Percentiles rank a stretch among this genome's conserved stretches.
These are phyloP conservation scores for Penicillium longicatenatum DNA, from an alignment of 495 filamentous ascomycete genomes.

Conservation along the genomic window DNA sequence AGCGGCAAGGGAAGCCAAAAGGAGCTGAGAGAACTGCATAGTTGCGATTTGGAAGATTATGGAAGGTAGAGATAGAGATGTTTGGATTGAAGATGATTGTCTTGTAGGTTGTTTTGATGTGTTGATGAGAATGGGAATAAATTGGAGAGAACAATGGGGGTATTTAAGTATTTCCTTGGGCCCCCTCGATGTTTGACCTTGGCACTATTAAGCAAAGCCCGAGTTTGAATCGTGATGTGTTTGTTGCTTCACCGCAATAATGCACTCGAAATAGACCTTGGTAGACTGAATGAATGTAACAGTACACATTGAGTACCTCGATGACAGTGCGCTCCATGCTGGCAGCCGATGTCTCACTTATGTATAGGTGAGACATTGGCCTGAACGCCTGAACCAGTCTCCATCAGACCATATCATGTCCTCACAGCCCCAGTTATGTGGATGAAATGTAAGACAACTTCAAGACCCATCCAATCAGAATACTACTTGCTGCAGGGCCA, in stretches of 20 bases:
- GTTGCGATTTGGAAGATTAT: constrained; percentile 21
- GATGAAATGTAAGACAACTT: constrained; percentile 5
- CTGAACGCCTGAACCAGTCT: not conserved
- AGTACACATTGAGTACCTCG: not conserved
- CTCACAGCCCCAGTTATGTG: not conserved
- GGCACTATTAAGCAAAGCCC: not conserved
- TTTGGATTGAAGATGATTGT: not conserved
- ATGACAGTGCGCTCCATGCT: not conserved
- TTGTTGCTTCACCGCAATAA: not conserved
- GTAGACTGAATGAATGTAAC: not conserved
- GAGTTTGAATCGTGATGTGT: not conserved
- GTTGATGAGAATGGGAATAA: not conserved
- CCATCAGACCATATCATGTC: not conserved
- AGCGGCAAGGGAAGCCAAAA: constrained; percentile 39
- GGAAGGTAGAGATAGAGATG: not conserved
- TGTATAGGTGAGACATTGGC: constrained; percentile 8
- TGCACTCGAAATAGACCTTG: constrained; percentile 1
- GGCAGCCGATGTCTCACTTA: constrained; percentile 1
- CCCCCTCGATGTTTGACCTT: not conserved
- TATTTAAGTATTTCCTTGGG: constrained; percentile 7
- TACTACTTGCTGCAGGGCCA: not conserved
- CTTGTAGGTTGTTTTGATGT: not conserved
- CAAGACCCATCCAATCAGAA: constrained; percentile 3
- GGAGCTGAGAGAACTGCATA: constrained; percentile 51
- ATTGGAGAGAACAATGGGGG: not conserved